These are phyloP conservation scores for Punica granatum DNA, from an alignment of 345 rosid genomes.

Conservation along the genomic window DNA sequence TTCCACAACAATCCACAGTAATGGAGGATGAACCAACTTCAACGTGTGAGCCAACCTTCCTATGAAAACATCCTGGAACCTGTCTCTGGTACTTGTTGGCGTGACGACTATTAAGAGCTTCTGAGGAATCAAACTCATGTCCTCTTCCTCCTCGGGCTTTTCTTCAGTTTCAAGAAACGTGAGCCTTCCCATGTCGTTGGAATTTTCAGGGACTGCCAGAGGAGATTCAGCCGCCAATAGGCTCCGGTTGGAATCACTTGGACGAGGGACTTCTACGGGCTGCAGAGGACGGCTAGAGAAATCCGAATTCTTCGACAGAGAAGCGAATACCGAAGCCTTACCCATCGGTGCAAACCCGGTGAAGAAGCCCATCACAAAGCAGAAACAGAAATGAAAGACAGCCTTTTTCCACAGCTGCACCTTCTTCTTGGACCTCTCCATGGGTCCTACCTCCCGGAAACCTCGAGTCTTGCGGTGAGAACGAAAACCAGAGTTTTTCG, in stretches of 20 bases:
- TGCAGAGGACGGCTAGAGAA: background rate
- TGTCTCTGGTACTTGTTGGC: slow-evolving; percentile 32
- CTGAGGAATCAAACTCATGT: slow-evolving; percentile 21
- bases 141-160: background rate
- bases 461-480: background rate
- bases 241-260: background rate
- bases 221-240: background rate
- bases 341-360: slow-evolving; percentile 84
- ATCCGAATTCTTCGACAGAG: background rate
- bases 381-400: slow-evolving; percentile 61
- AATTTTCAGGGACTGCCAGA: background rate
- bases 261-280: background rate
- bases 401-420: slow-evolving; percentile 87
- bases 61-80: slow-evolving; percentile 38
- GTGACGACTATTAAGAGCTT: slow-evolving; percentile 59
- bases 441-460: slow-evolving; percentile 11
- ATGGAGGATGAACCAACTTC: slow-evolving; percentile 53
- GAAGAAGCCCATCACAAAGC: slow-evolving; percentile 94
- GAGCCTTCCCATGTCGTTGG: background rate
- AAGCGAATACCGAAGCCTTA: slow-evolving; percentile 26
- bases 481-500: background rate
- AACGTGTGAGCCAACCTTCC: slow-evolving; percentile 64
- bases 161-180: background rate
- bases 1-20: slow-evolving; percentile 77
- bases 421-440: slow-evolving; percentile 82